Base-by-base conservation (phyloP, 192 early-diverging fungal genomes). In the Obelidium mucronatum region DNA sequence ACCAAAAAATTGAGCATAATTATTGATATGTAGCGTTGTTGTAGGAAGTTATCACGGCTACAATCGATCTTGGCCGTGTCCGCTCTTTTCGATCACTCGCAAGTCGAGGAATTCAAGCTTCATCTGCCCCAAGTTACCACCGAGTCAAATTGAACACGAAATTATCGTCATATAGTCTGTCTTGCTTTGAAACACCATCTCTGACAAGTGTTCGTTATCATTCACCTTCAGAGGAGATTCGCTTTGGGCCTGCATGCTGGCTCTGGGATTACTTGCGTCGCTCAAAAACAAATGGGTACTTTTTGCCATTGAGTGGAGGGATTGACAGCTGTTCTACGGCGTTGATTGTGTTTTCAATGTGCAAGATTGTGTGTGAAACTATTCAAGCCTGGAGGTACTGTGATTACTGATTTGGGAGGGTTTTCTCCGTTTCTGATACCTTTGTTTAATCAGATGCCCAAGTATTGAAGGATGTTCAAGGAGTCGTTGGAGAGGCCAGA, bases 231-330 rank as follows among this genome's bases (percentile, higher is more conserved):
- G 93, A 99, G 79, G 97, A 99, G 75, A 97, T 99, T 72, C 84
- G 92, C 81, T 86, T 69, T 44, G 67, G 67, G 24, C 67, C 67
- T 2, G 67, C 59, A 1, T 98, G 98, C 86, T 99, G 98, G 98
- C 87, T 99, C 28, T 99, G 98, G 98, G 98, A 99, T 80, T 99
- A 99, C 74, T 84, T 99, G 40, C 88, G 98, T 6, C 84, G 98
- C 30, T 96, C 97, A 33, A 93, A 93, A 54, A 28, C 61, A 33
- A 89, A 89, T 6, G 97, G 97, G 0, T 98, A 90, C 85, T 99
- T 99, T 74, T 82, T 99, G 62, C 97, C 97, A 22, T 82, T 99
- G 51, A 96, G 94, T 79, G 97, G 97, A 58, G 97, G 97, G n/a
- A 93, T 99, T 30, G 97, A 99, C 78, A 96, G 94, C 77, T 99